Evolutionary conservation across 305 asterid genomes (phyloP).

Genomic region (Salvia sclarea): DNA sequence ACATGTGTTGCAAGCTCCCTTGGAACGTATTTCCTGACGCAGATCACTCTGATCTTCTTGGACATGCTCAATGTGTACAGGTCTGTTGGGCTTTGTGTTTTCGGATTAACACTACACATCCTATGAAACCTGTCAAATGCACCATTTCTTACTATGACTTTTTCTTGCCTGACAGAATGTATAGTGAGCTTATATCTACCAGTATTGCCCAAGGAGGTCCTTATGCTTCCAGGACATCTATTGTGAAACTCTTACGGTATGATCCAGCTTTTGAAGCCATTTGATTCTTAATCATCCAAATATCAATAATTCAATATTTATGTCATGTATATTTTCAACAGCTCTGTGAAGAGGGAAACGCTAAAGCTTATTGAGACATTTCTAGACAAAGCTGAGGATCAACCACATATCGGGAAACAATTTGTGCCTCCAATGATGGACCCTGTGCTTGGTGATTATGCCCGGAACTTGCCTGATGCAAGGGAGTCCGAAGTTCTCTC

Average conservation of each 20-base stretch:
- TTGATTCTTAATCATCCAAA: neutral
- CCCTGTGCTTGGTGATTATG: slow-evolving; percentile 92
- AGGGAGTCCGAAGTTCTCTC: slow-evolving; percentile 99
- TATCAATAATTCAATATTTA: slow-evolving; percentile 29
- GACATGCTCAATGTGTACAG: slow-evolving; percentile 99
- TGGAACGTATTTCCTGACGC: slow-evolving; percentile 86
- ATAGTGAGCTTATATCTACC: slow-evolving; percentile 91
- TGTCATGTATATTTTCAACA: slow-evolving; percentile 40
- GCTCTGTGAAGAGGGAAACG: slow-evolving; percentile 97
- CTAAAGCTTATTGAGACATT: slow-evolving; percentile 95
- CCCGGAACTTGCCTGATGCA: slow-evolving; percentile 96
- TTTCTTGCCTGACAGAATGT: slow-evolving; percentile 72
- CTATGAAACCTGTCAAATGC: neutral
- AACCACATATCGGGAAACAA: slow-evolving; percentile 85
- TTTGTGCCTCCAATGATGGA: slow-evolving; percentile 99
- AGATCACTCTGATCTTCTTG: slow-evolving; percentile 76
- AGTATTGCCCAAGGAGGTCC: slow-evolving; percentile 97
- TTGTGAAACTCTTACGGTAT: slow-evolving; percentile 93
- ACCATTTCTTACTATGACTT: slow-evolving; percentile 24
- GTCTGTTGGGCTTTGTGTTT: slow-evolving; percentile 37
- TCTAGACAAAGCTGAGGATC: slow-evolving; percentile 95
- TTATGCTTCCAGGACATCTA: slow-evolving; percentile 75
- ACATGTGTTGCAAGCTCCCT: slow-evolving; percentile 90
- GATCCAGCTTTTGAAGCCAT: slow-evolving; percentile 15
- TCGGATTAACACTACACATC: slow-evolving; percentile 4